phyloP scores from a whole-genome alignment of 2,329 filamentous ascomycete genomes.

The Ustilaginoidea virens region DNA sequence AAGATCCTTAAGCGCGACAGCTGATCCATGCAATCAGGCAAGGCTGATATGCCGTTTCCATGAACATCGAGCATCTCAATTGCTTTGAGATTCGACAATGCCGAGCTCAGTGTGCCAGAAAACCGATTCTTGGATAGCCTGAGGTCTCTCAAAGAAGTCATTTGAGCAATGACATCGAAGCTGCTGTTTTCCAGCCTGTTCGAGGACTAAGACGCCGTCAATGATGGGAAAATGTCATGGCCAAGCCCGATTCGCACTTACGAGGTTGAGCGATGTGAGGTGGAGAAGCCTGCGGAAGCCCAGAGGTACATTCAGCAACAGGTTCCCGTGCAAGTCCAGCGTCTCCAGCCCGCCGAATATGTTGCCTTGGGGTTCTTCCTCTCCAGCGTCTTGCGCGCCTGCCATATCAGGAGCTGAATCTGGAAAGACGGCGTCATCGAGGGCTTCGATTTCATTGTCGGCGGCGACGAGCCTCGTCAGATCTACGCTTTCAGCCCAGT shows the following conservation, averaged over 20 bases:
- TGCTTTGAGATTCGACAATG: conserved; percentile 47
- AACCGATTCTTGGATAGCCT: conserved; percentile 68
- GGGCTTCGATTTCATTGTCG: conserved; percentile 69
- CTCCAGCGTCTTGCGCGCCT: conserved; percentile 39
- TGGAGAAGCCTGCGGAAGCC: conserved; percentile 59
- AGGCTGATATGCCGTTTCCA: conserved; percentile 56
- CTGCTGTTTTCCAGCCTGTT: conserved; percentile 64
- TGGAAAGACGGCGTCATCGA: conserved; percentile 66
- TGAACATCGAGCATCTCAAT: conserved; percentile 74
- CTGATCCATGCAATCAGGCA: conserved; percentile 53
- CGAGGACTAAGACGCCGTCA: conserved; percentile 41
- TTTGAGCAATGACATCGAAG: conserved; percentile 59
- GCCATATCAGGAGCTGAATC: conserved; percentile 39
- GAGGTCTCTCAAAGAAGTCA: conserved; percentile 59
- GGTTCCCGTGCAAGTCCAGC: conserved; percentile 77
- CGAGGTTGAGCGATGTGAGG: conserved; percentile 70
- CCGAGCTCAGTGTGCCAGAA: conserved; percentile 47
- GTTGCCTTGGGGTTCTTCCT: conserved; percentile 50
- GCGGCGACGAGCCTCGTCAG: conserved; percentile 71
- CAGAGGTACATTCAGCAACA: conserved; percentile 53
- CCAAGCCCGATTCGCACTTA: conserved; percentile 23
- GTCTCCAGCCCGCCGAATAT: conserved; percentile 73
- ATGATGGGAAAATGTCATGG: conserved; percentile 2
- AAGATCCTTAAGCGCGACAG: conserved; percentile 57
- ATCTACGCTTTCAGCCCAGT: conserved; percentile 89